Conservation (phyloP, 1,284 basidiomycete genomes). For the Ceratobasidium sp. region DNA sequence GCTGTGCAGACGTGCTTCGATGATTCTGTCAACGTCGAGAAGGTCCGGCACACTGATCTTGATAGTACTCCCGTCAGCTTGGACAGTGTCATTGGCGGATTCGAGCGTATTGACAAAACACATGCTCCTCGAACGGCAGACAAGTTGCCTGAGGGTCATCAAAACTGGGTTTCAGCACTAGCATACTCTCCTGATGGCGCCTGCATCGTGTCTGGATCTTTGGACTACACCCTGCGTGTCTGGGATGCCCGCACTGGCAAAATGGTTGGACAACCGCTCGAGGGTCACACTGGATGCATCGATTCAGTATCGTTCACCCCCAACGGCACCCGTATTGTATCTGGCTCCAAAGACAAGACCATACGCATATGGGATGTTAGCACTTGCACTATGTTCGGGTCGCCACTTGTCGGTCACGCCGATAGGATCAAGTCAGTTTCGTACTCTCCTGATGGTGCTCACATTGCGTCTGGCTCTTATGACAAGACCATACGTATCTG, state of each 20-base stretch:
- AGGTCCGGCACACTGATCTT: too few species aligned
- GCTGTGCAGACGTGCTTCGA: too few species aligned
- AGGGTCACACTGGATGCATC: background rate
- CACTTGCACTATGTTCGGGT: background rate
- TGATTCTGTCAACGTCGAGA: too few species aligned
- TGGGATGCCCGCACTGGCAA: background rate
- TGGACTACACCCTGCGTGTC: background rate
- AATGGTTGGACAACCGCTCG: background rate
- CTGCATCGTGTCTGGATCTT: too few species aligned
- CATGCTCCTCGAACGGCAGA: too few species aligned
- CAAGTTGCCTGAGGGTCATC: too few species aligned
- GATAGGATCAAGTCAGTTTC: background rate
- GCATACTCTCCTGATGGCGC: too few species aligned
- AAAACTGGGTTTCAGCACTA: too few species aligned
- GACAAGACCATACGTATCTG: conserved; percentile 4
- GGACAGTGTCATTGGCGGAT: too few species aligned
- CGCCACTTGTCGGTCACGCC: background rate
- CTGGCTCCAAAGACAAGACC: background rate
- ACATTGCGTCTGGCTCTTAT: background rate
- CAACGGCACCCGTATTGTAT: background rate
- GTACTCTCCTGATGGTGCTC: conserved; percentile 4
- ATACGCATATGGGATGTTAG: conserved; percentile 4
- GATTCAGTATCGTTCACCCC: background rate
- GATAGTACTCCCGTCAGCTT: too few species aligned
- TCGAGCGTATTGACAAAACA: too few species aligned